phyloP scores from a whole-genome alignment of 345 rosid genomes.

The Kandelia obovata region DNA sequence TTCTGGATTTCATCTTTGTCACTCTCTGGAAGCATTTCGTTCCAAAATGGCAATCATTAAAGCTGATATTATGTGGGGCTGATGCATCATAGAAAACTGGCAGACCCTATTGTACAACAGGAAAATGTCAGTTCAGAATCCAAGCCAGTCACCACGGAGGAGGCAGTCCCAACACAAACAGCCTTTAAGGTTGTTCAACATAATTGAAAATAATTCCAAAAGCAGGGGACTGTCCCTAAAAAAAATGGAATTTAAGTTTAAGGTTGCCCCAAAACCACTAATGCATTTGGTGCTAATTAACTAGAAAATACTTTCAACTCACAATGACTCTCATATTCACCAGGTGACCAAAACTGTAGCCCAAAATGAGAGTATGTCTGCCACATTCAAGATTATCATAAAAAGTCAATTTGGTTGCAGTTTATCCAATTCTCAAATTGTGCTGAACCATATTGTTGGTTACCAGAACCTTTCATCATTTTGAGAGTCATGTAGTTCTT shows the following conservation, averaged over 20 bases:
- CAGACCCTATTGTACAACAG: conserved; percentile 52
- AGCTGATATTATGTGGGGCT: conserved; percentile 72
- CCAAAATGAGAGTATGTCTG: not conserved
- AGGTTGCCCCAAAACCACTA: not conserved
- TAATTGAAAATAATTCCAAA: no score
- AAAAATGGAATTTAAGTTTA: conserved; percentile 6
- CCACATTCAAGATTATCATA: not conserved
- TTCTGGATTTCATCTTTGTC: conserved; percentile 88
- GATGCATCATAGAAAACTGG: conserved; percentile 80
- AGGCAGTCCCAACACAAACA: no score
- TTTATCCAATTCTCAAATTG: no score
- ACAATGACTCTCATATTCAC: not conserved
- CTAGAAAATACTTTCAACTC: not conserved
- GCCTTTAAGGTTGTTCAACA: no score
- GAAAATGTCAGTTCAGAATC: conserved; percentile 8
- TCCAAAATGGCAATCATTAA: conserved; percentile 88
- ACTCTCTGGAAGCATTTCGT: conserved; percentile 87
- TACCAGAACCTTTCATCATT: not conserved
- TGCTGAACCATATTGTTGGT: not conserved
- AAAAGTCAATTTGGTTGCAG: not conserved
- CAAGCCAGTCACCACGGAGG: not conserved
- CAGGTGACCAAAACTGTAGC: not conserved
- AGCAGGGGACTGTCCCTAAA: conserved; percentile 1
- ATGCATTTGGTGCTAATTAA: not conserved
- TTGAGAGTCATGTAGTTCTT: not conserved